Conservation (phyloP, 140 eudicot species). For the Eryngium alpinum region DNA sequence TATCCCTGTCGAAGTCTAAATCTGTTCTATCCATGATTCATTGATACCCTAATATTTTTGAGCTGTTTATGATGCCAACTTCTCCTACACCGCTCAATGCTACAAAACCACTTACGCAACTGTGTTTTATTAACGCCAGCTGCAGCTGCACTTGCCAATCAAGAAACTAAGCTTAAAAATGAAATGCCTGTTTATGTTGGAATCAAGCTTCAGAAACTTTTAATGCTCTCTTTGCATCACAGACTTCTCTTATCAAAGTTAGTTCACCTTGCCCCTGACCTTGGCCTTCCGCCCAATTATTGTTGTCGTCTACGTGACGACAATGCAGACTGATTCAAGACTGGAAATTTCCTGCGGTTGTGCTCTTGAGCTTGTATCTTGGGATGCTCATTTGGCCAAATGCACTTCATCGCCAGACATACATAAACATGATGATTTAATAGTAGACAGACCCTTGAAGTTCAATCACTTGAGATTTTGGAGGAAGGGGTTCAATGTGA, state of each 20-base stretch:
- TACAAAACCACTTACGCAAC: conserved; percentile 57
- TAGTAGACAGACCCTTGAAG: conserved; percentile 85
- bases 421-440: conserved; percentile 38
- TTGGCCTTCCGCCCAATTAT: conserved; percentile 77
- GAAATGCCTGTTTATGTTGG: conserved; percentile 41
- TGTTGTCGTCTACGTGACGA: conserved; percentile 69
- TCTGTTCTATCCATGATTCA: conserved; percentile 73
- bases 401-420: conserved; percentile 39
- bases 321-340: conserved; percentile 60
- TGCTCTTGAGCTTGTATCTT: conserved; percentile 84
- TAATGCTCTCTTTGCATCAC: conserved; percentile 68
- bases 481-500: conserved; percentile 65
- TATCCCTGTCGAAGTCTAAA: conserved; percentile 57
- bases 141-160: conserved; percentile 57
- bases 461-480: conserved; percentile 74
- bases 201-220: conserved; percentile 70
- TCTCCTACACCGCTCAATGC: conserved; percentile 70
- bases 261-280: conserved; percentile 82
- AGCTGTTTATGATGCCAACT: conserved; percentile 66
- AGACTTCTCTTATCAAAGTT: conserved; percentile 72
- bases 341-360: conserved; percentile 88
- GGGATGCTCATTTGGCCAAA: conserved; percentile 51
- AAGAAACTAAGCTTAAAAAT: conserved; percentile 51
- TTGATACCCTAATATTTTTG: conserved; percentile 80
- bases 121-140: conserved; percentile 90